phyloP scores from a whole-genome alignment of 2,329 filamentous ascomycete species.

The Cladosporium sp. region DNA sequence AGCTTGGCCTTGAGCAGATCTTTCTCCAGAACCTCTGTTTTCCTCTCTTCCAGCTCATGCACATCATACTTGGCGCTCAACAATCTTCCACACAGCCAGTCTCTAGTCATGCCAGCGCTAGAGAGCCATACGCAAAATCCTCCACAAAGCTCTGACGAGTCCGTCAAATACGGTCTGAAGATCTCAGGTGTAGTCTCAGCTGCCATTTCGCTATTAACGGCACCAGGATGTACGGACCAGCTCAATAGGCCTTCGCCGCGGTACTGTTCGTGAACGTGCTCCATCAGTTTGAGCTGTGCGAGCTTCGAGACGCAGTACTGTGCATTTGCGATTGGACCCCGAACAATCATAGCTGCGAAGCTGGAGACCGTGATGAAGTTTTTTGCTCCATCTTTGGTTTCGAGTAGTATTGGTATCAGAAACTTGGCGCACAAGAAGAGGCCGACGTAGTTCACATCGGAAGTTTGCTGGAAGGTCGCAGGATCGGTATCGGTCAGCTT shows the following conservation, averaged over 20 bases:
- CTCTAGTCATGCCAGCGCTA: constrained; percentile 24
- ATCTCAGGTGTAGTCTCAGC: constrained; percentile 31
- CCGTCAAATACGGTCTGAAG: constrained; percentile 22
- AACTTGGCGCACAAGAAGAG: constrained; percentile 27
- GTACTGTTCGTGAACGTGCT: constrained; percentile 37
- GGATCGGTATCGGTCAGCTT: constrained; percentile 23
- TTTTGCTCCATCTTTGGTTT: constrained; percentile 20
- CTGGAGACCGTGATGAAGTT: constrained; percentile 34
- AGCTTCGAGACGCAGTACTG: constrained; percentile 37
- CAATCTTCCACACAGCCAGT: constrained; percentile 37
- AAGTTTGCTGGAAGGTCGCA: constrained; percentile 20
- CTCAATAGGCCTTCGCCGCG: constrained; percentile 24
- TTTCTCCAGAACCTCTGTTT: constrained; percentile 32
- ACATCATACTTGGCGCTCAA: constrained; percentile 37
- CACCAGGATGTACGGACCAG: constrained; percentile 35
- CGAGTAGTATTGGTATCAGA: constrained; percentile 23
- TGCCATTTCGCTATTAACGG: constrained; percentile 34
- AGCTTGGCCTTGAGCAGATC: constrained; percentile 35
- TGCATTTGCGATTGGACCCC: constrained; percentile 38
- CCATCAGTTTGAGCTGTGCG: constrained; percentile 35
- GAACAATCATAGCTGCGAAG: constrained; percentile 29
- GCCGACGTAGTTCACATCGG: constrained; percentile 27
- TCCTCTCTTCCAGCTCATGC: constrained; percentile 29
- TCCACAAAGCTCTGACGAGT: constrained; percentile 32
- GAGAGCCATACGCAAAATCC: constrained; percentile 33